These are phyloP conservation scores for Trichoderma aggressivum DNA, from an alignment of 2,329 filamentous ascomycete genomes.

Conservation along the genomic window DNA sequence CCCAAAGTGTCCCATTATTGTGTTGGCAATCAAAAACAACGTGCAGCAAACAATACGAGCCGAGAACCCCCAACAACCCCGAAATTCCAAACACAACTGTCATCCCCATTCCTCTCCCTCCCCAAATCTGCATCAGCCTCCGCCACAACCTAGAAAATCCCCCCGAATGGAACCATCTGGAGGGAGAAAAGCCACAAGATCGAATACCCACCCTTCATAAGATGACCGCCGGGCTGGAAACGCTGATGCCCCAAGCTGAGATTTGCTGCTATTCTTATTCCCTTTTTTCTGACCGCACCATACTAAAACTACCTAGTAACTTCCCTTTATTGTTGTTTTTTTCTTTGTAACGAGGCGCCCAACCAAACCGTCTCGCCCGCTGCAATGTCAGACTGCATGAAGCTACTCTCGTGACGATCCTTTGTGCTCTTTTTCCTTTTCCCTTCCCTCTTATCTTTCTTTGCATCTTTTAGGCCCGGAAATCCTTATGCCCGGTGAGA, in stretches of 20 bases:
- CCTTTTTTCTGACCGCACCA: background rate
- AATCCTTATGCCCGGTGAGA: background rate
- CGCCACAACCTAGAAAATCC: background rate
- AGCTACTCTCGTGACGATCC: slow-evolving; percentile 1
- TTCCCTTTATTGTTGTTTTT: background rate
- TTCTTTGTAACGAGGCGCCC: background rate
- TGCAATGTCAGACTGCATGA: slow-evolving; percentile 5
- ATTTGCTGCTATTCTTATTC: background rate
- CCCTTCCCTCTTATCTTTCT: background rate
- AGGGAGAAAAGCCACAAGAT: background rate
- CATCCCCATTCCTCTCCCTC: background rate
- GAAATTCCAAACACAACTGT: background rate
- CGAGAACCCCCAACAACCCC: too few species aligned
- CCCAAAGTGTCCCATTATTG: background rate
- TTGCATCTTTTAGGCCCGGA: background rate
- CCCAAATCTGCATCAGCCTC: background rate
- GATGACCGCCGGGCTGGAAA: background rate
- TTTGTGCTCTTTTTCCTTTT: background rate
- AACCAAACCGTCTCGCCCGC: background rate
- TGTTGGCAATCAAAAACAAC: background rate
- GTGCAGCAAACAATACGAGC: background rate
- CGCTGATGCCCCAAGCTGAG: background rate
- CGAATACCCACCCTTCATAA: background rate
- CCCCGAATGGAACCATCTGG: background rate
- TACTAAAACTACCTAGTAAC: background rate